Base-by-base conservation (phyloP, 208 protist species). In the Leishmania tarentolae region DNA sequence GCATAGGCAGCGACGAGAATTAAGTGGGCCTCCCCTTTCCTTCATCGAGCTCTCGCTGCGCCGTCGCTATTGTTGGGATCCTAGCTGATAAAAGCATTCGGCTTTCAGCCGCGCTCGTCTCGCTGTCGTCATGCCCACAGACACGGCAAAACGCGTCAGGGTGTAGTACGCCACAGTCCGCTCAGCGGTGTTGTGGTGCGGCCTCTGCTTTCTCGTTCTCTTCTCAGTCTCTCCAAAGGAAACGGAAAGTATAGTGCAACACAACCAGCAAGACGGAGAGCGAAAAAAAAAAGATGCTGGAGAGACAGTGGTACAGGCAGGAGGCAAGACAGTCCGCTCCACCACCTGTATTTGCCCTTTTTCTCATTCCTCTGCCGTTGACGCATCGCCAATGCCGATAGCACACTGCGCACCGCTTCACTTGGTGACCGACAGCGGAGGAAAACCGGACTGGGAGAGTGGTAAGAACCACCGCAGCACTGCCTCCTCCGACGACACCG, bases 381-480 rank as follows among this genome's bases (percentile, higher is more conserved):
- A 72, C 59, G 76, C n/a, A 52, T 44, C 24, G 17, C 13, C 8
- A 8, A 13, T n/a, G 3, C n/a, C 47, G 47, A 8, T 28, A 24
- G 53, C 44, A 37, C 40, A 73, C 28, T 0, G 19, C 19, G 19
- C 3, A 52, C 21, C 44, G 37, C 57, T 11, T 74, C 75, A 87
- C 79, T 61, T 75, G 28, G 79, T 52, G 37, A 63, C 35, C 1
- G 76, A 28, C 21, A 47, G 70, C 35, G 52, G 76, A 47, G 69
- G 21, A 47, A 74, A n/a, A 31, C 44, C 15, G n/a, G 65, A 35
- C 9, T 56, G 71, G 21, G 47, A 8, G 56, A 57, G 72, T 0
- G 85, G 75, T 56, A 96, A 90, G 81, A 96, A 98, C 92, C 92
- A 98, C 72, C 71, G 76, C 57, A 97, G 73, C 61, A 95, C 92